Evolutionary conservation across 1,284 basidiomycete species (phyloP).

Genomic region (Exobasidium rhododendri): DNA sequence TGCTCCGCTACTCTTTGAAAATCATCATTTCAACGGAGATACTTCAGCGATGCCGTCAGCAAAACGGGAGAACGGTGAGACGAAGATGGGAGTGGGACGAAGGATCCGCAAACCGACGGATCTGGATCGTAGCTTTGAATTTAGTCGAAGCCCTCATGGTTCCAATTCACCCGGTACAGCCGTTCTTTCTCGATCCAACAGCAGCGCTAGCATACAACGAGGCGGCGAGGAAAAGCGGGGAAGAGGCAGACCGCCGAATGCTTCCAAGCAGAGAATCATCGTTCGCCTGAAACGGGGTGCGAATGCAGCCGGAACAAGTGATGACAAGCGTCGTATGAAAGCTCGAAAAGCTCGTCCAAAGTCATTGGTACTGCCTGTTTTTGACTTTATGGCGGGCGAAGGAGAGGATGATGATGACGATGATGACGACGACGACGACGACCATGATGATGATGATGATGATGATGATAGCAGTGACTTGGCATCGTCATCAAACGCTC

Average conservation of each 20-base stretch:
- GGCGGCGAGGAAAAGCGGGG: neutral
- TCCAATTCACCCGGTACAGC: conserved; percentile 7
- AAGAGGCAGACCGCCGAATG: neutral
- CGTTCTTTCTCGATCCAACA: neutral
- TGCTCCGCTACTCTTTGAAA: conserved; percentile 17
- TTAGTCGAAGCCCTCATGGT: conserved; percentile 14
- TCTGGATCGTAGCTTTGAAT: conserved; percentile 18
- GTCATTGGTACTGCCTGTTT: neutral
- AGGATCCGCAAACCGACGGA: conserved; percentile 20
- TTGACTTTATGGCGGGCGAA: no score
- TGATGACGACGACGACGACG: neutral
- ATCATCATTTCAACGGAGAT: neutral
- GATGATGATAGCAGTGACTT: neutral
- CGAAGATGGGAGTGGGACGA: conserved; percentile 12
- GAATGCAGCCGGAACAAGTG: neutral
- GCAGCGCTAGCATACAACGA: neutral
- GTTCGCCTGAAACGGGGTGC: neutral
- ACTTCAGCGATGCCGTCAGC: conserved; percentile 5
- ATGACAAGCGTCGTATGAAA: neutral
- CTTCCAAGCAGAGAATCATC: neutral
- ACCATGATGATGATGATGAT: neutral
- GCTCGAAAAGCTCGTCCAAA: neutral
- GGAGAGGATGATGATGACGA: no score
- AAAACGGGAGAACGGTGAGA: conserved; percentile 4
- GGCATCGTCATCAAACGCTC: neutral